A percentile compares a stretch with the other conserved stretches of the same genome.
phyloP scores from a whole-genome alignment of 2,329 filamentous ascomycete species.

The Stachybotrys elegans region DNA sequence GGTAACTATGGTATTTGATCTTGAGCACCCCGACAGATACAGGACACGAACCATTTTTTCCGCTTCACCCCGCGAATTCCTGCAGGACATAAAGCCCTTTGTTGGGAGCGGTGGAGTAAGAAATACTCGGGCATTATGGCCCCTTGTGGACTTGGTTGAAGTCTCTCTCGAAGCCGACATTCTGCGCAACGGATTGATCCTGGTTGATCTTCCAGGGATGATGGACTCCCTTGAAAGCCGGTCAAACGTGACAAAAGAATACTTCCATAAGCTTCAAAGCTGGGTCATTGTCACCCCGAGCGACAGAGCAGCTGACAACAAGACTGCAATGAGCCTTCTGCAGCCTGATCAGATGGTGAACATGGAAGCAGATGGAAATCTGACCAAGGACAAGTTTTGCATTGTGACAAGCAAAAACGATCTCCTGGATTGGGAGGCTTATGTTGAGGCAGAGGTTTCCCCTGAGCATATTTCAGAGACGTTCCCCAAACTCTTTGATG shows the following conservation, averaged over 20 bases:
- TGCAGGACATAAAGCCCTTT: constrained; percentile 6
- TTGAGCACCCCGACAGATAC: not conserved
- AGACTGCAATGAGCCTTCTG: constrained; percentile 9
- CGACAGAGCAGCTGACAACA: constrained; percentile 11
- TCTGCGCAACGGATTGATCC: constrained; percentile 9
- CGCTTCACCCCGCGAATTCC: not conserved
- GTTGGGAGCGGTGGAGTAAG: constrained; percentile 5
- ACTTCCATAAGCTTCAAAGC: constrained; percentile 6
- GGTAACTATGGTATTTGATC: not conserved
- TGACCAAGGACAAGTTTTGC: constrained; percentile 2
- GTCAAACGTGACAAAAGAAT: constrained; percentile 6
- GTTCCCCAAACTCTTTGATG: not conserved
- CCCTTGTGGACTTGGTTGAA: constrained; percentile 11
- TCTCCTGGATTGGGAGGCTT: constrained; percentile 5
- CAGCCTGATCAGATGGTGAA: constrained; percentile 6
- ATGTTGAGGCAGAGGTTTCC: constrained; percentile 4
- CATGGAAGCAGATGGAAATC: constrained; percentile 10
- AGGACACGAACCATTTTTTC: not conserved
- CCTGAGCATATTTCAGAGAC: constrained; percentile 1
- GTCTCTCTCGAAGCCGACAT: constrained; percentile 7
- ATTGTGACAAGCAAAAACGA: constrained; percentile 7
- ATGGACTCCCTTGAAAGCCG: constrained; percentile 10
- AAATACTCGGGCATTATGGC: constrained; percentile 5
- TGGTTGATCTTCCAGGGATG: constrained; percentile 13
- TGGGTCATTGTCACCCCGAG: constrained; percentile 9